phyloP scores from a whole-genome alignment of 768 basidiomycete species.

The Podaxis mareebaensis region DNA sequence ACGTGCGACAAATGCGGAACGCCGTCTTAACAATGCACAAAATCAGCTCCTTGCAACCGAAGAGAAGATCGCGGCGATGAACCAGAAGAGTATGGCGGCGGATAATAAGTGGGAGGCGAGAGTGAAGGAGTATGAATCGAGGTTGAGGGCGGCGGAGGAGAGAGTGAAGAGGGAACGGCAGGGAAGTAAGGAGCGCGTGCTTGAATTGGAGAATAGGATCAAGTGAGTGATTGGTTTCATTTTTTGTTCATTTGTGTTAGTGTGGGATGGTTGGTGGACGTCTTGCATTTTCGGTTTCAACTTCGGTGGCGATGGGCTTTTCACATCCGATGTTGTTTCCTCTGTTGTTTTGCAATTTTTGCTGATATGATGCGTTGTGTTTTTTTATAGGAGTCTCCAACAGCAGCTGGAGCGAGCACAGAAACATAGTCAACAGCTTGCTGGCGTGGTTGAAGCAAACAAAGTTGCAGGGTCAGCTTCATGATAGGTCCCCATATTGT shows the following conservation, averaged over 20 bases:
- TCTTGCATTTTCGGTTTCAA: neutral
- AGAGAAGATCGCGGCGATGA: conserved; percentile 76
- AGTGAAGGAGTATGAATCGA: conserved; percentile 88
- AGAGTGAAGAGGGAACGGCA: conserved; percentile 91
- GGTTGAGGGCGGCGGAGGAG: conserved; percentile 84
- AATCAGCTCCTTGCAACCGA: conserved; percentile 85
- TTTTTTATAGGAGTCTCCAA: conserved; percentile 59
- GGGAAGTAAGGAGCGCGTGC: conserved; percentile 84
- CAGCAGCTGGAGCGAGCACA: conserved; percentile 79
- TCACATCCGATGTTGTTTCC: conserved; percentile 6
- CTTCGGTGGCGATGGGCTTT: neutral
- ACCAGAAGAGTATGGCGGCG: conserved; percentile 67
- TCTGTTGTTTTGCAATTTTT: neutral
- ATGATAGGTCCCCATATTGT: neutral
- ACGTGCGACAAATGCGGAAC: conserved; percentile 82
- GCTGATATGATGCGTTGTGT: conserved; percentile 9
- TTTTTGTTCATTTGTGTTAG: neutral
- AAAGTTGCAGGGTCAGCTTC: conserved; percentile 24
- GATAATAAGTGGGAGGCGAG: conserved; percentile 93
- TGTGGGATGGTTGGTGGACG: neutral
- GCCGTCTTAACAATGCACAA: conserved; percentile 79
- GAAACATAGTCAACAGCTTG: conserved; percentile 64
- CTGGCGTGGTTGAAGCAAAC: conserved; percentile 50
- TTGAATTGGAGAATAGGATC: conserved; percentile 69
- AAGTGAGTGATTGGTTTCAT: conserved; percentile 43